A percentile compares a stretch with the other conserved stretches of the same genome.
Conservation (phyloP, 2,329 filamentous ascomycete species). For the Phialophora macrospora region DNA sequence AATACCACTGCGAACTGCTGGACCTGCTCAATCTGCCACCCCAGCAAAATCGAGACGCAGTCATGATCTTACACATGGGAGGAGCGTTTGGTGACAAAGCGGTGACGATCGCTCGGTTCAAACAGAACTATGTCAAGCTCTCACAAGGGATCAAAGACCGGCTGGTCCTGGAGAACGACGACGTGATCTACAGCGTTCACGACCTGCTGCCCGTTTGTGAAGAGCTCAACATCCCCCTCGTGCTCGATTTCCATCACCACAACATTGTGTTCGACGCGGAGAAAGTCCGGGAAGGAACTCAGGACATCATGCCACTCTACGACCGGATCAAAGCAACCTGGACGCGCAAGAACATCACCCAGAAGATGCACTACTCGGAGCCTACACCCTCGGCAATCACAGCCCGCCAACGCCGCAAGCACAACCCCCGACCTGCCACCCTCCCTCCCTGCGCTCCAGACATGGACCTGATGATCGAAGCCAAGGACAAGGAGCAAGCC, state of each 20-base stretch:
- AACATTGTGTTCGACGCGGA: conserved; percentile 84
- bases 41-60: conserved; percentile 80
- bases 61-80: conserved; percentile 95
- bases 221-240: conserved; percentile 89
- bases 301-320: conserved; percentile 76
- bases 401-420: conserved; percentile 77
- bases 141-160: conserved; percentile 75
- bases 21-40: conserved; percentile 74
- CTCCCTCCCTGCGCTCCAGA: conserved; percentile 79
- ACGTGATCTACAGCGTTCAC: conserved; percentile 90
- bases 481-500: conserved; percentile 96
- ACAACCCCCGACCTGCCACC: conserved; percentile 76
- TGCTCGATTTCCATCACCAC: conserved; percentile 93
- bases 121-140: conserved; percentile 71
- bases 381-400: conserved; percentile 77
- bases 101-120: conserved; percentile 77
- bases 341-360: conserved; percentile 79
- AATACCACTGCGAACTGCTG: conserved; percentile 87
- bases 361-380: conserved; percentile 98
- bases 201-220: conserved; percentile 89
- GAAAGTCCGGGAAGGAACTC: conserved; percentile 78
- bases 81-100: conserved; percentile 86
- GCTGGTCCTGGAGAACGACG: conserved; percentile 90
- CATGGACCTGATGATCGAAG: conserved; percentile 99
- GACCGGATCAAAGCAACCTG: conserved; percentile 82